Base-by-base conservation (phyloP, 2,329 filamentous ascomycete species). In the Colletotrichum gigasporum region DNA sequence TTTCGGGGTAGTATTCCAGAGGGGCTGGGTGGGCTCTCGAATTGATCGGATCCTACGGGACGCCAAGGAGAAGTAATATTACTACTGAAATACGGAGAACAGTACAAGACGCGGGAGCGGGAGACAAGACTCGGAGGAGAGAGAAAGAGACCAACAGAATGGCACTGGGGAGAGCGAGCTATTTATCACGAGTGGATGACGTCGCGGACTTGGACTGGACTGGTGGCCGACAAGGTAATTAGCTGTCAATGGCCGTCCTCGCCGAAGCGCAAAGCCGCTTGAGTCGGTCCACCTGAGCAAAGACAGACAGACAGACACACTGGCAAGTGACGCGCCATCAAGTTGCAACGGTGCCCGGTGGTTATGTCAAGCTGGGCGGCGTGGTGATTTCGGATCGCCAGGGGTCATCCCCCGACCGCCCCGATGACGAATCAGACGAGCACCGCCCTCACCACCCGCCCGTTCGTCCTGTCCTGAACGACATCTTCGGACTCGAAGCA, bases 171-270 rank as follows among this genome's bases (percentile, higher is more conserved):
- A 54, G 37, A 28, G 10, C 34, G 24, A 60, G 55, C 39, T 60
- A 63, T 63, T 60, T 60, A 47, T 55, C 50, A 34, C 22, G 30
- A 16, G 37, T 32, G 39, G 11, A 53, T 53, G 48, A 53, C 55
- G 47, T 39, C 32, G 35, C 26, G 32, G 24, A 37, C 39, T 16
- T 12, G 35, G 35, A 42, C 11, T 50, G 22, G 41, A 14, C 42
- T n/a, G n/a, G n/a, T n/a, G n/a, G n/a, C n/a, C n/a, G n/a, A n/a
- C n/a, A n/a, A n/a, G n/a, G n/a, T n/a, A n/a, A n/a, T n/a, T n/a
- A n/a, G n/a, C n/a, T n/a, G n/a, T n/a, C n/a, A n/a, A n/a, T n/a
- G n/a, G n/a, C n/a, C 20, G 6, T 34, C 28, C 55, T 37, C 26
- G 45, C 39, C 54, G 14, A 28, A 52, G 20, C 20, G 14, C 16